These are phyloP conservation scores for Pisolithus marmoratus DNA, from an alignment of 768 basidiomycete genomes.

Conservation along the genomic window DNA sequence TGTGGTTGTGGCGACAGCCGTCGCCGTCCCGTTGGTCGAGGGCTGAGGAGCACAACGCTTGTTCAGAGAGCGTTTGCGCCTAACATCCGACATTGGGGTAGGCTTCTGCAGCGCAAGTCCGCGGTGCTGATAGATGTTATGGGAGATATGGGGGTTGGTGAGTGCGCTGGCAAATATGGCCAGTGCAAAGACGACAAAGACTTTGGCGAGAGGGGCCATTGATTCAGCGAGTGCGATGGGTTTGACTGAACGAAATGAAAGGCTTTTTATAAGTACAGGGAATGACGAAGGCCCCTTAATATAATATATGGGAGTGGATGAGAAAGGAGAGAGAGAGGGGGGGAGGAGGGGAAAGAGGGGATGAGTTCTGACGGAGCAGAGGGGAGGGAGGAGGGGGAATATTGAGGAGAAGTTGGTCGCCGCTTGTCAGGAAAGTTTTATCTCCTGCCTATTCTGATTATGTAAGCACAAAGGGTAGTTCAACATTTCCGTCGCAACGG, in stretches of 20 bases:
- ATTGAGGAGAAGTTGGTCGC: neutral
- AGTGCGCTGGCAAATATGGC: conserved; percentile 34
- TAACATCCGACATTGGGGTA: neutral
- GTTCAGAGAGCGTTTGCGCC: conserved; percentile 23
- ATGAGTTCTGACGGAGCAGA: neutral
- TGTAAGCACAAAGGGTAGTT: neutral
- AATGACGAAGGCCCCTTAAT: neutral
- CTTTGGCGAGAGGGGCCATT: conserved; percentile 35
- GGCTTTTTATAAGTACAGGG: neutral
- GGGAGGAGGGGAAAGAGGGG: neutral
- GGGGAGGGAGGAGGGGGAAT: neutral
- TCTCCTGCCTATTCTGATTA: neutral
- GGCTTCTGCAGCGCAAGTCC: neutral
- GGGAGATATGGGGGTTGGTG: conserved; percentile 34
- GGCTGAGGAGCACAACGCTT: conserved; percentile 20
- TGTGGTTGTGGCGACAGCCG: neutral
- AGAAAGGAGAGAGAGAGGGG: neutral
- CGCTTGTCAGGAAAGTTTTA: neutral
- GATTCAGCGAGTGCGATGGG: conserved; percentile 9
- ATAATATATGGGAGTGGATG: neutral
- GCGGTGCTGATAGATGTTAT: conserved; percentile 20
- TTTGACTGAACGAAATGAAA: conserved; percentile 7
- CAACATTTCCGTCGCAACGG: neutral
- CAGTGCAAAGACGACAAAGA: conserved; percentile 38
- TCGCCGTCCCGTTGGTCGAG: conserved; percentile 10